Evolutionary conservation across 805 yeast genomes (phyloP).

Genomic region (Wickerhamiella siamensis): DNA sequence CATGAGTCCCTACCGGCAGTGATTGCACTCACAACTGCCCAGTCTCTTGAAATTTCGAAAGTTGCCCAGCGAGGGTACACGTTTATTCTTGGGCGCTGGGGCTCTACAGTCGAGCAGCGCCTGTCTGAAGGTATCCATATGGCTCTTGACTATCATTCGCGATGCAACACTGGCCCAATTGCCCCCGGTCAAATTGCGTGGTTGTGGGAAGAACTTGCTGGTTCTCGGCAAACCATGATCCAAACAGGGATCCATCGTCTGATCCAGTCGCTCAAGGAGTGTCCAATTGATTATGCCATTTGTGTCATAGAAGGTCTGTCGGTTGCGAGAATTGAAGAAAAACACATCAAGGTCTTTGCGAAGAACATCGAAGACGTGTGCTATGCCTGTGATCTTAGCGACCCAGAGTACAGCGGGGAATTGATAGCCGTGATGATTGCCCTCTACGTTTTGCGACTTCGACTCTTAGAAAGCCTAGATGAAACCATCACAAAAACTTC

Average conservation of each 20-base stretch:
- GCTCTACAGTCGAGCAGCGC: constrained; percentile 1
- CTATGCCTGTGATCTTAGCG: neutral
- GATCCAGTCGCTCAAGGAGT: neutral
- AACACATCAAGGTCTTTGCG: neutral
- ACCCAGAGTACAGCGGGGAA: neutral
- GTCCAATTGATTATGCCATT: neutral
- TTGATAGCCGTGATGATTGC: neutral
- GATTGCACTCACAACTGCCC: constrained; percentile 1
- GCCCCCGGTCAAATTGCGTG: neutral
- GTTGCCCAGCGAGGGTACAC: constrained; percentile 4
- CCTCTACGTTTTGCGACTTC: neutral
- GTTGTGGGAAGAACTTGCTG: neutral
- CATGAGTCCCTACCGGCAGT: constrained; percentile 4
- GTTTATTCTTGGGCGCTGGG: neutral
- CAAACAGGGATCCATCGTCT: neutral
- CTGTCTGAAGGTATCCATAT: constrained; percentile 4
- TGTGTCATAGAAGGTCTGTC: neutral
- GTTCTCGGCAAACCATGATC: neutral
- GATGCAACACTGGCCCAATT: neutral
- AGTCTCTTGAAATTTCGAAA: constrained; percentile 3
- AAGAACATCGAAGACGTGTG: neutral
- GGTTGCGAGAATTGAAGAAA: neutral
- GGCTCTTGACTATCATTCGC: neutral
- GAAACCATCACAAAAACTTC: neutral
- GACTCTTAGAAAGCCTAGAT: neutral